phyloP scores from a whole-genome alignment of 164 flowering plant species.

The Pachysandra terminalis region DNA sequence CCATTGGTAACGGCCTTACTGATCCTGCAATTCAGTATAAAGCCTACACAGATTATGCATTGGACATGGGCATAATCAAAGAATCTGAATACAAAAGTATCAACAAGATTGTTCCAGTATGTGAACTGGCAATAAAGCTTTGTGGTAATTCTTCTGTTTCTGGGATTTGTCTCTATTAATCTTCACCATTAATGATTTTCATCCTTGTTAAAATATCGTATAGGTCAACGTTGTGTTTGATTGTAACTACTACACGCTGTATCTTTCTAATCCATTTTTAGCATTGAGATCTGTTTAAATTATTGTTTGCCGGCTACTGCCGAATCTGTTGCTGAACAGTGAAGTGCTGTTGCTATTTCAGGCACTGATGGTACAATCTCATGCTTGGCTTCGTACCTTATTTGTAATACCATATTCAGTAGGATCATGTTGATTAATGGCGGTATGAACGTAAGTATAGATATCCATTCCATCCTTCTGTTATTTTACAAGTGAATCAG shows the following conservation, averaged over 20 bases:
- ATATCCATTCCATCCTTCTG: background rate
- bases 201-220: no score
- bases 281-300: background rate
- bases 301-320: background rate
- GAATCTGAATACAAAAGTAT: constrained; percentile 37
- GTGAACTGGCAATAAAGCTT: constrained; percentile 49
- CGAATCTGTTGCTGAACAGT: background rate
- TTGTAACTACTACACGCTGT: no score
- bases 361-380: constrained; percentile 55
- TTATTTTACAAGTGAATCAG: background rate
- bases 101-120: constrained; percentile 40
- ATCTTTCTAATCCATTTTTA: background rate
- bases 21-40: constrained; percentile 68
- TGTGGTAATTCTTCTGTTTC: constrained; percentile 45
- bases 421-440: constrained; percentile 44
- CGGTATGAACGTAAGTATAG: constrained; percentile 49
- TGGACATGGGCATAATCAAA: constrained; percentile 57
- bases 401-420: constrained; percentile 55
- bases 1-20: constrained; percentile 82
- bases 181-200: background rate
- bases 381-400: constrained; percentile 52
- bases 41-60: constrained; percentile 67
- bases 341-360: constrained; percentile 20
- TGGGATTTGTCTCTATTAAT: background rate
- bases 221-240: no score